Evolutionary conservation across 1,284 basidiomycete species (phyloP).

Genomic region (Hortiboletus rubellus): DNA sequence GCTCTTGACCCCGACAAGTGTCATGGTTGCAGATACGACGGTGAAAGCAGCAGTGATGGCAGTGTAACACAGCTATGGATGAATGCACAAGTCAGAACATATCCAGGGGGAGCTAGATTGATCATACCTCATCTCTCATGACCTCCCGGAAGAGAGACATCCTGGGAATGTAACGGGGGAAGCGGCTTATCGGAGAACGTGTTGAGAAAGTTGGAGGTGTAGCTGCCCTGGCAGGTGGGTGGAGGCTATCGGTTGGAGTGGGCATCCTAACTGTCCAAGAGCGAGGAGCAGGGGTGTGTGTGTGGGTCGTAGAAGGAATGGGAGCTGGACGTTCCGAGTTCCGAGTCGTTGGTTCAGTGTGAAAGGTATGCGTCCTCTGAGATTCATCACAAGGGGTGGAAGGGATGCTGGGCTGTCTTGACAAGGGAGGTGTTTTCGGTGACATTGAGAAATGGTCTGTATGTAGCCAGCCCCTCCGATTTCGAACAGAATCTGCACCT

Average conservation of each 20-base stretch:
- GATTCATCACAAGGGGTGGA: constrained; percentile 7
- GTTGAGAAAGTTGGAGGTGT: constrained; percentile 37
- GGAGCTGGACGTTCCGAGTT: not conserved
- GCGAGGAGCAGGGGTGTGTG: constrained; percentile 4
- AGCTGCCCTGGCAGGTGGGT: not conserved
- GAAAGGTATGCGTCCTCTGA: not conserved
- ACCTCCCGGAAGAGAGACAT: constrained; percentile 56
- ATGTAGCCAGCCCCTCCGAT: constrained; percentile 42
- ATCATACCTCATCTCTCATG: constrained; percentile 61
- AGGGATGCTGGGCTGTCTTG: constrained; percentile 6
- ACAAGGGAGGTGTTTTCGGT: not conserved
- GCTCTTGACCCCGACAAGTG: constrained; percentile 51
- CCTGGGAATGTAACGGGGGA: constrained; percentile 51
- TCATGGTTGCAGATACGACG: constrained; percentile 50
- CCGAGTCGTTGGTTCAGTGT: constrained; percentile 2
- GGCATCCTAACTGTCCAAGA: constrained; percentile 25
- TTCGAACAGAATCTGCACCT: constrained; percentile 18
- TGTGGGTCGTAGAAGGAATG: constrained; percentile 7
- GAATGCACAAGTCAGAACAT: constrained; percentile 9
- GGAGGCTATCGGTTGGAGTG: constrained; percentile 14
- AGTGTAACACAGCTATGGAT: constrained; percentile 54
- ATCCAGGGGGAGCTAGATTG: not conserved
- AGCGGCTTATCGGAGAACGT: constrained; percentile 44
- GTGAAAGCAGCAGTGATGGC: constrained; percentile 53
- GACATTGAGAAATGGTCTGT: not conserved